These are phyloP conservation scores for Cicer judaicum DNA, from an alignment of 306 rosid species.

Conservation along the genomic window DNA sequence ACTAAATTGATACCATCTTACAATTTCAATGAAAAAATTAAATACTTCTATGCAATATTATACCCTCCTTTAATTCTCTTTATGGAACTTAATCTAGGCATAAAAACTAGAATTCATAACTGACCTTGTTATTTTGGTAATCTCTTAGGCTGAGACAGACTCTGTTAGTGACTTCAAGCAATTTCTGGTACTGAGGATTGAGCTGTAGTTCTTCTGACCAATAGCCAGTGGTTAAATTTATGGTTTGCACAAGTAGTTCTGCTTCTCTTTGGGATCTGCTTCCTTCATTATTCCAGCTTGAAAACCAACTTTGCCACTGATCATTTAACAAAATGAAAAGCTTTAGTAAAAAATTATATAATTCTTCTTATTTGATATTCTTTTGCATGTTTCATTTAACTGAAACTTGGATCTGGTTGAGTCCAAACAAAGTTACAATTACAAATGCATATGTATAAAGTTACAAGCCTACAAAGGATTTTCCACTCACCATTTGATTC, in stretches of 20 bases:
- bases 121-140: conserved; percentile 59
- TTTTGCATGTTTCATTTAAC: conserved; percentile 6
- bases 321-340: background rate
- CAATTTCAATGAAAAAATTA: too few species aligned
- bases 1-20: too few species aligned
- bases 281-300: conserved; percentile 68
- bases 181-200: conserved; percentile 50
- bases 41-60: background rate
- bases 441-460: background rate
- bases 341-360: background rate
- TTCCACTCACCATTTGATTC: conserved; percentile 64
- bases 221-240: conserved; percentile 62
- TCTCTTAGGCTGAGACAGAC: conserved; percentile 57
- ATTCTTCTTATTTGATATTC: background rate
- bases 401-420: background rate
- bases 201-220: conserved; percentile 52
- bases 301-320: conserved; percentile 79
- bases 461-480: conserved; percentile 3
- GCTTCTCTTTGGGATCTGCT: conserved; percentile 57
- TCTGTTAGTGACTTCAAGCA: conserved; percentile 59
- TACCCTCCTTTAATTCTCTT: background rate
- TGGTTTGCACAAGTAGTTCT: conserved; percentile 59
- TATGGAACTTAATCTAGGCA: background rate
- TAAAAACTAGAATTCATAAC: background rate
- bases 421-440: background rate